Base-by-base conservation (phyloP, 768 basidiomycete genomes). In the Polyporus arcularius region DNA sequence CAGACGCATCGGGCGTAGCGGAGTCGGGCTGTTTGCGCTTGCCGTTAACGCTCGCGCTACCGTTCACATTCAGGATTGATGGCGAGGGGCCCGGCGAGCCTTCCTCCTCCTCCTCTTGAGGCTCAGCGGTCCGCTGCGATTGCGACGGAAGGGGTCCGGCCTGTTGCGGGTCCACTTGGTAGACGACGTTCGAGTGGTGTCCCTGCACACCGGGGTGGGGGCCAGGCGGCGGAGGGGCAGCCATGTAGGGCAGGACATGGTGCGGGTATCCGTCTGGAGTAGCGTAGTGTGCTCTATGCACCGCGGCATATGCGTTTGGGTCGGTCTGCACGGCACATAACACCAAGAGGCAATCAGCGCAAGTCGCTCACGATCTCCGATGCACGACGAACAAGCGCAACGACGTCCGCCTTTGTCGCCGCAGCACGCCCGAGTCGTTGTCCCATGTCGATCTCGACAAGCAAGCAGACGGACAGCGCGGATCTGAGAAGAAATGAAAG, bases 1-100 rank as follows among this genome's bases (percentile, higher is more conserved):
- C 46, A 2, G 55, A 47, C 10, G 57, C 48, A 47, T 60, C 57
- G 7, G 56, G 8, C 18, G 47, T 11, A 1, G 43, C 32, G 5
- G 61, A 59, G 39, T 67, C 65, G 16, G 53, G 53, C 51, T 61
- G 60, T 57, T 67, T 67, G 35, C 65, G 65, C 51, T 67, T 67
- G 31, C 39, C 50, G 35, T 28, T 53, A 4, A 30, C n/a, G 14
- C 46, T 40, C 15, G 55, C n/a, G 26, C 38, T 38, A 2, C 46
- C 50, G 49, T 32, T 39, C 42, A 26, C 26, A 8, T 9, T 21
- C n/a, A 21, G 18, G 2, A 40, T 21, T 4, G 60, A 18, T 8
- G 49, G 38, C 6, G 60, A 45, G 10, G 35, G 35, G 11, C 35
- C 35, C 35, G 55, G 32, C 10, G 47, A 49, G 10, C 21, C 49